These are phyloP conservation scores for Emericellopsis cladophorae DNA, from an alignment of 2,329 filamentous ascomycete species.

Conservation along the genomic window DNA sequence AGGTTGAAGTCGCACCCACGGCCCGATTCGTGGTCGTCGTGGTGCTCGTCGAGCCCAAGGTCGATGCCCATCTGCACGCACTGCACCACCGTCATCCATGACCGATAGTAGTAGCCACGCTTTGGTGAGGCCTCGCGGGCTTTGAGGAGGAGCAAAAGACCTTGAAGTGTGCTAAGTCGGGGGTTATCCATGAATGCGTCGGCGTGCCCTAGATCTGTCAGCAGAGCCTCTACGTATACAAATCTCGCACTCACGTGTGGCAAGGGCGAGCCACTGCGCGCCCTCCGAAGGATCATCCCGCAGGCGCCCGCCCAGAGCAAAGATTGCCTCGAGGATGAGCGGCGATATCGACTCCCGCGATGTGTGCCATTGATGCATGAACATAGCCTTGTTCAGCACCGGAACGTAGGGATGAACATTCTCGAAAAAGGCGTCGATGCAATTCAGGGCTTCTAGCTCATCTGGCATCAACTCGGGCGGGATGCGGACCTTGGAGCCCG, in stretches of 20 bases:
- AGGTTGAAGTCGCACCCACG: constrained; percentile 54
- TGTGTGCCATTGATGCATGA: constrained; percentile 84
- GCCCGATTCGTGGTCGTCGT: constrained; percentile 62
- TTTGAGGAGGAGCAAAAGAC: constrained; percentile 75
- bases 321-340: constrained; percentile 77
- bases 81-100: constrained; percentile 91
- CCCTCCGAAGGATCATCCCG: constrained; percentile 75
- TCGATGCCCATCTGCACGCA: constrained; percentile 91
- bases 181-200: constrained; percentile 91
- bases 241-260: constrained; percentile 48
- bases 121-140: constrained; percentile 87
- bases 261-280: constrained; percentile 85
- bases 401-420: constrained; percentile 90
- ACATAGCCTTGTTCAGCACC: constrained; percentile 67
- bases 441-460: constrained; percentile 68
- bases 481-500: constrained; percentile 72
- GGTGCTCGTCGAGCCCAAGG: constrained; percentile 78
- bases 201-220: constrained; percentile 53
- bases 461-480: constrained; percentile 88
- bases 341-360: constrained; percentile 79
- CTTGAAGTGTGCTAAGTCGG: constrained; percentile 82
- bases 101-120: constrained; percentile 89
- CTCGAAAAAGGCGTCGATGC: constrained; percentile 82
- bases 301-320: constrained; percentile 76
- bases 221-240: not conserved